Evolutionary conservation across 2,329 filamentous ascomycete genomes (phyloP).

Genomic region (Arthrobotrys sphaeroides): DNA sequence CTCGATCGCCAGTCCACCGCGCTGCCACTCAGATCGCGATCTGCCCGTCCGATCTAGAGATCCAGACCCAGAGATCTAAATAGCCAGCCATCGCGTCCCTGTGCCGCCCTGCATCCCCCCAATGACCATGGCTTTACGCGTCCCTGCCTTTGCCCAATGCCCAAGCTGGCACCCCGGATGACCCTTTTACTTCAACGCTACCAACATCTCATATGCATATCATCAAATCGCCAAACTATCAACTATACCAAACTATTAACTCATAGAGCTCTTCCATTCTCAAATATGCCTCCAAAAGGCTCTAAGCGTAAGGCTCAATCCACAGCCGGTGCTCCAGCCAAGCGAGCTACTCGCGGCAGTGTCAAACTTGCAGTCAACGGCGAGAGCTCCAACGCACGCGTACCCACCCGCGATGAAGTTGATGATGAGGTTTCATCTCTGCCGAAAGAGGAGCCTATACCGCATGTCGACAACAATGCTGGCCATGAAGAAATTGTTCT

Average conservation of each 20-base stretch:
- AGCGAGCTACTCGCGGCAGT: background rate
- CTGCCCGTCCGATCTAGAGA: slow-evolving; percentile 61
- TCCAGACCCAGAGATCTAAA: slow-evolving; percentile 62
- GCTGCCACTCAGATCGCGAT: background rate
- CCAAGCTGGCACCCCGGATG: background rate
- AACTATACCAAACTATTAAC: slow-evolving; percentile 60
- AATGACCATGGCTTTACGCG: background rate
- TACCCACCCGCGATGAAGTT: background rate
- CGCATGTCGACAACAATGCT: background rate
- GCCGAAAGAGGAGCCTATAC: background rate
- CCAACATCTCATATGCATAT: background rate
- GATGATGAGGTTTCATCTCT: background rate
- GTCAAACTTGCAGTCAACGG: background rate
- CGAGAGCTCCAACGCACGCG: background rate
- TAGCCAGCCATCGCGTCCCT: background rate
- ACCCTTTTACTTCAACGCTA: slow-evolving; percentile 55
- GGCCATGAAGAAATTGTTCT: slow-evolving; percentile 69
- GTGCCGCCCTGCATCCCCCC: background rate
- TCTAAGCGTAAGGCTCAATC: slow-evolving; percentile 37
- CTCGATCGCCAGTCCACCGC: background rate
- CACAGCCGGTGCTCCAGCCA: slow-evolving; percentile 7
- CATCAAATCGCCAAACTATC: background rate
- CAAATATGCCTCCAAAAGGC: slow-evolving; percentile 37
- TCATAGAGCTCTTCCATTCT: background rate
- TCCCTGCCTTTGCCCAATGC: background rate